Evolutionary conservation across 345 rosid species (phyloP).

Genomic region (Camelina hispida): DNA sequence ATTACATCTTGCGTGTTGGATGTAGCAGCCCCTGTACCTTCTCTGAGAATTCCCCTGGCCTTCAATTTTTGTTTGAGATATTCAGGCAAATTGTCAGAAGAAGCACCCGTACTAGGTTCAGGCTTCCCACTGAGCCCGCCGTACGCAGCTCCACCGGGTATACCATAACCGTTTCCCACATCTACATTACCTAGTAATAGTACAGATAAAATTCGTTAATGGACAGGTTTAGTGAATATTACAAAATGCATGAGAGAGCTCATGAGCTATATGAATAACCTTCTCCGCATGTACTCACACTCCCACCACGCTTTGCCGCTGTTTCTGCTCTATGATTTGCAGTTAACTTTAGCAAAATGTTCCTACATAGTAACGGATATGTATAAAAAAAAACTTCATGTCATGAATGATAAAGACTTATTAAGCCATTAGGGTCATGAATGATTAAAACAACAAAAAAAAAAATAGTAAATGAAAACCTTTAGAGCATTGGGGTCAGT

Average conservation of each 20-base stretch:
- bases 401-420: neutral
- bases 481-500: conserved; percentile 74
- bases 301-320: conserved; percentile 80
- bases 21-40: conserved; percentile 46
- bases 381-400: neutral
- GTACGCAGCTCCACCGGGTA: conserved; percentile 93
- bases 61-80: conserved; percentile 79
- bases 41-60: conserved; percentile 84
- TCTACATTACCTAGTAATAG: conserved; percentile 65
- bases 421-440: conserved; percentile 24
- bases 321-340: conserved; percentile 78
- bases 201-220: neutral
- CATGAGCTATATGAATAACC: conserved; percentile 47
- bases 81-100: conserved; percentile 70
- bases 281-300: conserved; percentile 55
- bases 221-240: neutral
- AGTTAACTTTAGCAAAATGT: conserved; percentile 81
- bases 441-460: too few species aligned
- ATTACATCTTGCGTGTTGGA: conserved; percentile 55
- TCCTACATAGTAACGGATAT: conserved; percentile 52
- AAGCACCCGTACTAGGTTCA: conserved; percentile 44
- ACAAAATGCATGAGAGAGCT: neutral
- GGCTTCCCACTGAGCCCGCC: conserved; percentile 50
- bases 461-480: conserved; percentile 54
- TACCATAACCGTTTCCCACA: conserved; percentile 97